Evolutionary conservation across 1,139 yeast genomes (phyloP).

Genomic region (Lodderomyces theae): DNA sequence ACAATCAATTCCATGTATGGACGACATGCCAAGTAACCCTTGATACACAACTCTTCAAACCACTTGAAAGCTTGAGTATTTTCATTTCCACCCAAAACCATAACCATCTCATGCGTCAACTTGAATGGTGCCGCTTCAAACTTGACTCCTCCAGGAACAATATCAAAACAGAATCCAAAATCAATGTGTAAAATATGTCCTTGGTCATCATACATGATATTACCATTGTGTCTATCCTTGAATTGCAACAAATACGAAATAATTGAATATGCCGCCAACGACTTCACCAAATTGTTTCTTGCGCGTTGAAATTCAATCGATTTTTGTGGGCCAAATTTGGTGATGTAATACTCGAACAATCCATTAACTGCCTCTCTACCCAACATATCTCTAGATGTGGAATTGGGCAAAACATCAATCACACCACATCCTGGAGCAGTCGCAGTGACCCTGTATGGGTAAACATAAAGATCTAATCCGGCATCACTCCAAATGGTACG

Average conservation of each 20-base stretch:
- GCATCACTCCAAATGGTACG: conserved; percentile 85
- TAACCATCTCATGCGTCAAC: conserved; percentile 92
- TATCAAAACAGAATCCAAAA: conserved; percentile 97
- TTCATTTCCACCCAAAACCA: conserved; percentile 87
- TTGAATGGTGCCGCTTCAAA: conserved; percentile 98
- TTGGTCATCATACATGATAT: conserved; percentile 94
- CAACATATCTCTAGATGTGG: conserved; percentile 95
- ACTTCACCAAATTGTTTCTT: conserved; percentile 86
- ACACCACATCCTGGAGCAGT: conserved; percentile 99
- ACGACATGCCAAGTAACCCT: conserved; percentile 86
- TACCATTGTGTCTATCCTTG: conserved; percentile 98
- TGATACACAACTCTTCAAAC: conserved; percentile 94
- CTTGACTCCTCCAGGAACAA: conserved; percentile 98
- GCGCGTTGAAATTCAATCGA: conserved; percentile 89
- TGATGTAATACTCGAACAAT: conserved; percentile 83
- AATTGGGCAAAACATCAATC: conserved; percentile 93
- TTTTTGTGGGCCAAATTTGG: conserved; percentile 92
- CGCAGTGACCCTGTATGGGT: conserved; percentile 94
- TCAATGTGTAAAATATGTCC: conserved; percentile 96
- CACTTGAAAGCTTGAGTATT: conserved; percentile 86
- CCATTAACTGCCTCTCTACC: conserved; percentile 99
- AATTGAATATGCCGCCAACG: conserved; percentile 93
- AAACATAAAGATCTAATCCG: conserved; percentile 87
- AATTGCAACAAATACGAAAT: conserved; percentile 89
- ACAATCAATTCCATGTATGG: conserved; percentile 87